A percentile compares a stretch with the other conserved stretches of the same genome.
These are phyloP conservation scores for Cordia subcordata DNA, from an alignment of 257 asterid genomes.

Conservation along the genomic window DNA sequence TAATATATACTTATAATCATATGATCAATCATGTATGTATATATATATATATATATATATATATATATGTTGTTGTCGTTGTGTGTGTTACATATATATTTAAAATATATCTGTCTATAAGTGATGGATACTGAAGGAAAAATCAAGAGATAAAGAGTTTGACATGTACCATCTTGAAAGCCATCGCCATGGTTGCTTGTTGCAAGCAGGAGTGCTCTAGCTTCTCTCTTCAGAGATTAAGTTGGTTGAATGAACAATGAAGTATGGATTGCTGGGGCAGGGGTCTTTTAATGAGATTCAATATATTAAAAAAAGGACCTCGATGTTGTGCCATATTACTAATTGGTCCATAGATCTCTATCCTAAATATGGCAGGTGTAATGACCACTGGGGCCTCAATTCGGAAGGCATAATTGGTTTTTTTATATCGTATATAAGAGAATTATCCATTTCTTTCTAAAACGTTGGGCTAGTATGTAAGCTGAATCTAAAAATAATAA, in stretches of 20 bases:
- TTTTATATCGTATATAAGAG: no score
- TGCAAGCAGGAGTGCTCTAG: constrained; percentile 10
- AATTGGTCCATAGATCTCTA: constrained; percentile 18
- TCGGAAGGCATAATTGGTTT: constrained; percentile 6
- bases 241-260: constrained; percentile 1
- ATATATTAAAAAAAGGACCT: constrained; percentile 40
- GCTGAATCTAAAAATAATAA: no score
- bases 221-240: constrained; percentile 19
- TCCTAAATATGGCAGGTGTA: background rate
- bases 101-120: no score
- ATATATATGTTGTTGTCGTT: no score
- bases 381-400: constrained; percentile 21
- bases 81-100: no score
- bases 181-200: constrained; percentile 68
- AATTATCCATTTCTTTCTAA: no score
- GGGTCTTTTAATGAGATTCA: constrained; percentile 34
- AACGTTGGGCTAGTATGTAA: no score
- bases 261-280: background rate
- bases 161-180: constrained; percentile 73
- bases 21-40: background rate
- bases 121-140: no score
- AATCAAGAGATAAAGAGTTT: no score
- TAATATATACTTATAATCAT: no score
- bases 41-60: no score
- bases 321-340: constrained; percentile 27